A percentile compares a stretch with the other conserved stretches of the same genome.
These are phyloP conservation scores for Naganishia albida DNA, from an alignment of 1,284 basidiomycete species.

Conservation along the genomic window DNA sequence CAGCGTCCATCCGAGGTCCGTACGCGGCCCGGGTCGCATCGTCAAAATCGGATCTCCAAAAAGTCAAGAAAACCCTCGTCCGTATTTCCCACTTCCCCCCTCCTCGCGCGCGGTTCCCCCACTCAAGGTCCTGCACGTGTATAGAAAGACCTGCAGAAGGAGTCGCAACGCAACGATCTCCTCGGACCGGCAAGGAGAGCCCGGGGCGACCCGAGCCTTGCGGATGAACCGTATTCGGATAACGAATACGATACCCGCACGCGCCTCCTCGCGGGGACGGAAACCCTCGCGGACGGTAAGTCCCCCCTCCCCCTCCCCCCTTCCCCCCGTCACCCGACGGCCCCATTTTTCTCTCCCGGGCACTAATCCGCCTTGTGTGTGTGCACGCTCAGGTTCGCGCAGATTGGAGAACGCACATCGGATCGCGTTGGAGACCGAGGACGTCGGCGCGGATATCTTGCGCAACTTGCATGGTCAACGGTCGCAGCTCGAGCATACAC, in stretches of 20 bases:
- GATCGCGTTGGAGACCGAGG: conserved; percentile 93
- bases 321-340: neutral
- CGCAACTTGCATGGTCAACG: conserved; percentile 81
- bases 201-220: conserved; percentile 60
- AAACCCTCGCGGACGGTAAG: conserved; percentile 69
- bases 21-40: conserved; percentile 72
- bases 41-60: conserved; percentile 70
- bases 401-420: conserved; percentile 87
- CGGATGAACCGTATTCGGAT: conserved; percentile 72
- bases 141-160: conserved; percentile 55
- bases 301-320: neutral
- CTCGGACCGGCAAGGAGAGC: conserved; percentile 45
- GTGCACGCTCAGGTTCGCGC: conserved; percentile 55
- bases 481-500: conserved; percentile 92
- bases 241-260: conserved; percentile 62
- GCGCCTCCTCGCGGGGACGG: conserved; percentile 73
- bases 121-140: neutral
- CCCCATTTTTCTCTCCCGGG: neutral
- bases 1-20: conserved; percentile 72
- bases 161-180: conserved; percentile 55
- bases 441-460: conserved; percentile 90
- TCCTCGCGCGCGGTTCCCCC: neutral
- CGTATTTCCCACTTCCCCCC: conserved; percentile 37
- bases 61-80: conserved; percentile 72
- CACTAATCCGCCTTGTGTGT: no score